Conservation (phyloP, 345 rosid species). For the Syzygium grande region DNA sequence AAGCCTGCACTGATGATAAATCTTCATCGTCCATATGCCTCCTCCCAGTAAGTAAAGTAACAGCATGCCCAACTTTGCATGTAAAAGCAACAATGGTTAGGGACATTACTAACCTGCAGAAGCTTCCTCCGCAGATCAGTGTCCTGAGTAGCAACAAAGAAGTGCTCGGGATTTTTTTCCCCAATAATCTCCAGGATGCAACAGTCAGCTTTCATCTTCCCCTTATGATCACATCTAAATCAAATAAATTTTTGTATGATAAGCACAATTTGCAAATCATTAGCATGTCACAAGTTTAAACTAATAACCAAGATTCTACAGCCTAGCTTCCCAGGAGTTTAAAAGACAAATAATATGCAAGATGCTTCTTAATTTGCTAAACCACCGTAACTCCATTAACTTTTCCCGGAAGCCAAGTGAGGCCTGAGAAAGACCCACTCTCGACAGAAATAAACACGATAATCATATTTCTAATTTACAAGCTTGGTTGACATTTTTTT, state of each 20-base stretch:
- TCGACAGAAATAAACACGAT: background rate
- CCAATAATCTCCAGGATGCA: slow-evolving; percentile 69
- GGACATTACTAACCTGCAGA: slow-evolving; percentile 35
- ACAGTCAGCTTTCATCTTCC: slow-evolving; percentile 46
- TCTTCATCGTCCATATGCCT: background rate
- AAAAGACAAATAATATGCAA: background rate
- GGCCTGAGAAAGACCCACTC: background rate
- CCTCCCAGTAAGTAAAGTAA: background rate
- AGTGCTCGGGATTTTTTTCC: slow-evolving; percentile 55
- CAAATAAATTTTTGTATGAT: background rate
- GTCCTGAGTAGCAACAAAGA: slow-evolving; percentile 86
- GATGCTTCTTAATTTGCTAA: background rate
- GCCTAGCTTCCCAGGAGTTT: background rate
- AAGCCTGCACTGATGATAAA: background rate
- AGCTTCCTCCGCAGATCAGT: slow-evolving; percentile 57
- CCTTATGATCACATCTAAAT: slow-evolving; percentile 77
- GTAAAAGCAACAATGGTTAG: background rate
- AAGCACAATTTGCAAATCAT: background rate
- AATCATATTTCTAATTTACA: background rate
- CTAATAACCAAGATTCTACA: background rate
- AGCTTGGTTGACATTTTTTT: too few relatives aligned
- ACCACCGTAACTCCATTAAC: background rate
- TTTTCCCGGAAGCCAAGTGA: background rate
- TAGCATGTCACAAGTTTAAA: background rate
- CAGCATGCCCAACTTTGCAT: background rate